phyloP scores from a whole-genome alignment of 1,284 basidiomycete species.

The Rugosomyces carneus region DNA sequence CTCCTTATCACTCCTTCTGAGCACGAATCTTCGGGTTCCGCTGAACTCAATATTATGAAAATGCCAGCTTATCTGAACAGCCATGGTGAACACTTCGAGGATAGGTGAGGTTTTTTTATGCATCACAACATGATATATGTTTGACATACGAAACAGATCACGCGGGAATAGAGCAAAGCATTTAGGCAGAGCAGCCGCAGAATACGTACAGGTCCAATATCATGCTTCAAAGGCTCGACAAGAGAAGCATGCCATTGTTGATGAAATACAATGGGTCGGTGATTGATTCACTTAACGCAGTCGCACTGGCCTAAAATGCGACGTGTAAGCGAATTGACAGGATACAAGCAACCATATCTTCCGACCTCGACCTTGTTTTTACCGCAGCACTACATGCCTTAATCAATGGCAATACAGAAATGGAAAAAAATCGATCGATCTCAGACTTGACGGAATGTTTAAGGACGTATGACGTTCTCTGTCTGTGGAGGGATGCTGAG shows the following conservation, averaged over 20 bases:
- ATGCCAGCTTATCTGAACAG: slow-evolving; percentile 21
- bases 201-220: slow-evolving; percentile 92
- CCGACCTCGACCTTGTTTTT: slow-evolving; percentile 80
- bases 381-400: slow-evolving; percentile 46
- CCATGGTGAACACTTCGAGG: slow-evolving; percentile 27
- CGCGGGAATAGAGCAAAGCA: slow-evolving; percentile 74
- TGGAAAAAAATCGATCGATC: slow-evolving; percentile 57
- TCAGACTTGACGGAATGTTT: slow-evolving; percentile 74
- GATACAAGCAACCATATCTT: slow-evolving; percentile 74
- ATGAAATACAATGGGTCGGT: slow-evolving; percentile 83
- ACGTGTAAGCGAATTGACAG: slow-evolving; percentile 65
- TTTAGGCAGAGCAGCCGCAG: slow-evolving; percentile 78
- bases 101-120: slow-evolving; percentile 29
- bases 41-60: slow-evolving; percentile 27
- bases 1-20: slow-evolving; percentile 57
- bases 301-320: slow-evolving; percentile 13
- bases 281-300: slow-evolving; percentile 16
- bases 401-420: slow-evolving; percentile 44
- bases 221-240: slow-evolving; percentile 76
- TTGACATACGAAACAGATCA: slow-evolving; percentile 30
- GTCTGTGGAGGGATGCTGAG: slow-evolving; percentile 81
- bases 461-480: slow-evolving; percentile 75
- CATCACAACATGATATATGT: not conserved
- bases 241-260: slow-evolving; percentile 73
- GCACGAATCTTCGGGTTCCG: slow-evolving; percentile 31